Conservation (phyloP, 169 alveolate genomes). For the Neospora caninum region DNA sequence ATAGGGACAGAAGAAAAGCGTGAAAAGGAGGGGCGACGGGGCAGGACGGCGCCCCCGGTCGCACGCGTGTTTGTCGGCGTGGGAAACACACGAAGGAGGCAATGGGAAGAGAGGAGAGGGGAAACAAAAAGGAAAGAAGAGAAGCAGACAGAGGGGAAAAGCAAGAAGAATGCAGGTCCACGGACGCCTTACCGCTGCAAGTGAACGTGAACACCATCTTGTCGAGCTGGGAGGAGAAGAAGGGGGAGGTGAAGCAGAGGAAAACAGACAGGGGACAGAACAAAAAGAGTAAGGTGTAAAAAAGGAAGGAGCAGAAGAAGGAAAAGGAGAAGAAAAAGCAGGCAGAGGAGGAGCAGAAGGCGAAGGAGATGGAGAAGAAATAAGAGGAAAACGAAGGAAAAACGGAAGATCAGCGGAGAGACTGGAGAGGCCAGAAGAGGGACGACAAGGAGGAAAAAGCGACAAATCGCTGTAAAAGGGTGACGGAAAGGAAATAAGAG, state of each 20-base stretch:
- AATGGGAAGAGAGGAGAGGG: not conserved
- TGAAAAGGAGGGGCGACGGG: not conserved
- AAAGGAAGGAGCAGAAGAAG: not conserved
- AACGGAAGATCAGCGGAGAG: not conserved
- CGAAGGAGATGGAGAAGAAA: not conserved
- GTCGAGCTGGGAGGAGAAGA: not conserved
- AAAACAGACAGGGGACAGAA: not conserved
- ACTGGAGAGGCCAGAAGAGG: not conserved
- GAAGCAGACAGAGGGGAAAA: not conserved
- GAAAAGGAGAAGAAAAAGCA: not conserved
- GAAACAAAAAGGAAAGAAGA: not conserved
- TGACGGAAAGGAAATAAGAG: not conserved
- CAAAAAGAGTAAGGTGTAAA: not conserved
- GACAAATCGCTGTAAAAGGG: no score
- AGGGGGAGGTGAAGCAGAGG: not conserved
- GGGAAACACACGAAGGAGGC: not conserved
- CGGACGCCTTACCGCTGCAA: conserved; percentile 28
- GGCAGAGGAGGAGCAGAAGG: not conserved
- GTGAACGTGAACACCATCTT: conserved; percentile 55
- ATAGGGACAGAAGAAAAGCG: not conserved
- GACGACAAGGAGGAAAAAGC: no score
- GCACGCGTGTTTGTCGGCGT: no score
- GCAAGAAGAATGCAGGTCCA: not conserved
- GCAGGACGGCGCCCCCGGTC: no score
- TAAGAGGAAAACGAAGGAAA: no score